phyloP scores from a whole-genome alignment of 768 basidiomycete genomes.

The Termitomyces sp. region DNA sequence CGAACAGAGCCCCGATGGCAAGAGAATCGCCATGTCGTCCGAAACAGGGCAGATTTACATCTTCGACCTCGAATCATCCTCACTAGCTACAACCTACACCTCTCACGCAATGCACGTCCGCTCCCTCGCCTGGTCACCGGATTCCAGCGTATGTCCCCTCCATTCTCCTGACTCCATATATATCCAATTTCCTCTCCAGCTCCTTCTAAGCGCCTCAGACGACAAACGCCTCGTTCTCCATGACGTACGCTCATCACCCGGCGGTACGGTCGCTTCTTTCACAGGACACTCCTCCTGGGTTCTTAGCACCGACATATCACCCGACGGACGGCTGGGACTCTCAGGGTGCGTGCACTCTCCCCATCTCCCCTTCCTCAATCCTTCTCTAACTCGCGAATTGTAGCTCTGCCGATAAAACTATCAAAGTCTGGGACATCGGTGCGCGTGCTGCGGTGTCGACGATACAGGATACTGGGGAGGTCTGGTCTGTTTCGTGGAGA shows the following conservation, averaged over 20 bases:
- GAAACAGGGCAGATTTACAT: conserved; percentile 88
- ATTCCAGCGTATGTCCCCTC: conserved; percentile 63
- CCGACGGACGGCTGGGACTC: conserved; percentile 71
- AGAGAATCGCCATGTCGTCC: conserved; percentile 71
- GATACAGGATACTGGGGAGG: conserved; percentile 71
- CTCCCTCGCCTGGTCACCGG: conserved; percentile 83
- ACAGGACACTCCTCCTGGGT: conserved; percentile 92
- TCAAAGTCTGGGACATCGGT: conserved; percentile 84
- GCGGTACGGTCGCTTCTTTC: conserved; percentile 81
- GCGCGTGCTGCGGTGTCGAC: conserved; percentile 73
- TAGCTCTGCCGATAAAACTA: conserved; percentile 80
- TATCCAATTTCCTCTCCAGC: conserved; percentile 33
- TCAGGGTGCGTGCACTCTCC: conserved; percentile 55
- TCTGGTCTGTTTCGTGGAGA: conserved; percentile 82
- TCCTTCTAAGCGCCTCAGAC: conserved; percentile 86
- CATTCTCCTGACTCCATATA: neutral
- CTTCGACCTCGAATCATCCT: conserved; percentile 69
- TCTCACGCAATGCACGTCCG: conserved; percentile 91
- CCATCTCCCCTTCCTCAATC: neutral
- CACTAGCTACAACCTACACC: conserved; percentile 66
- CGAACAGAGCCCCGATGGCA: conserved; percentile 81
- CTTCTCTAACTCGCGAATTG: neutral
- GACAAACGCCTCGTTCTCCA: conserved; percentile 89
- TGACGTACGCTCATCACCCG: conserved; percentile 75
- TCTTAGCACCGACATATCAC: conserved; percentile 75